Evolutionary conservation across 78 protist species (phyloP).

Genomic region (Chrysochromulina parva): DNA sequence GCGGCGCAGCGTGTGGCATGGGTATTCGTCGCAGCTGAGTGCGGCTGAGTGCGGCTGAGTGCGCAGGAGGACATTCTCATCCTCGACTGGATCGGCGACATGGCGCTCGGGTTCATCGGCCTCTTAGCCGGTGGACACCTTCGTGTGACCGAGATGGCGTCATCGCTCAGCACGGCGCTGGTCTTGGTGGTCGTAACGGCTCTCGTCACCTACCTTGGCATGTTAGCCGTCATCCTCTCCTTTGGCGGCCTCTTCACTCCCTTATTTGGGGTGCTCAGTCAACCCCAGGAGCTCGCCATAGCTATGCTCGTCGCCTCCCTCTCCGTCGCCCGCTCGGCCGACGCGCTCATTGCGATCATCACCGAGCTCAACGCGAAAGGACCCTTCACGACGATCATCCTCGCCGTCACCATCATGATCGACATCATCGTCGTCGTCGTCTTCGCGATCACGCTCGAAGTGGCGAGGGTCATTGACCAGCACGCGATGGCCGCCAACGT

Average conservation of each 20-base stretch:
- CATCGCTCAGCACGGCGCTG: not conserved
- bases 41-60: not conserved
- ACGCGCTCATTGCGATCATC: not conserved
- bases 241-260: not conserved
- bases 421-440: not conserved
- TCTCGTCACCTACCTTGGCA: not conserved
- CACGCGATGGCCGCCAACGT: not conserved
- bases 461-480: not conserved
- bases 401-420: not conserved
- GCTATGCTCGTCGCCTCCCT: not conserved
- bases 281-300: not conserved
- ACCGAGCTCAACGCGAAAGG: not conserved
- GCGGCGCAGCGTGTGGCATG: too few relatives aligned
- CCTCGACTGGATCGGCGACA: too few relatives aligned
- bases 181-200: not conserved
- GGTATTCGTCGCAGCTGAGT: too few relatives aligned
- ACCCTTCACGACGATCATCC: not conserved
- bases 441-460: not conserved
- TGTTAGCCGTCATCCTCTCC: not conserved
- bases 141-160: not conserved
- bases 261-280: not conserved
- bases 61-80: too few relatives aligned
- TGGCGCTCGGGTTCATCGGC: constrained; percentile 6
- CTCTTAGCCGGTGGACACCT: not conserved
- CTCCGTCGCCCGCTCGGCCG: not conserved